phyloP scores from a whole-genome alignment of 2,329 filamentous ascomycete species.

The Aureobasidium sp. region DNA sequence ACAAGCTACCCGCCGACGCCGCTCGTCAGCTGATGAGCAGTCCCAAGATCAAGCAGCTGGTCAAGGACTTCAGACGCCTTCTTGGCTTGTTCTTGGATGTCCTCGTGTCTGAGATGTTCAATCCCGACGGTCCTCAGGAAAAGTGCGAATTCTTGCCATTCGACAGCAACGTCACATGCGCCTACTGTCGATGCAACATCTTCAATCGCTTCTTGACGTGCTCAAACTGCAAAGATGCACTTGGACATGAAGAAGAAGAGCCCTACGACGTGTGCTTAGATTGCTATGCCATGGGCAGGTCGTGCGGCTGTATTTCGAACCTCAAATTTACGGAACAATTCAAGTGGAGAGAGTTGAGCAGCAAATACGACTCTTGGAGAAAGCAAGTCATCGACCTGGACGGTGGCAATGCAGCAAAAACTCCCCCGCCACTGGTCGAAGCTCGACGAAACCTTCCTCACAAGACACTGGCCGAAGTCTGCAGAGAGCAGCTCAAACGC shows the following conservation, averaged over 20 bases:
- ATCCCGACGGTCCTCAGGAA: slow-evolving; percentile 53
- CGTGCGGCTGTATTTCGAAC: slow-evolving; percentile 79
- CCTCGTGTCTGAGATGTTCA: slow-evolving; percentile 80
- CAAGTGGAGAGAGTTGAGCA: slow-evolving; percentile 68
- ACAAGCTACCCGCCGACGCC: slow-evolving; percentile 31
- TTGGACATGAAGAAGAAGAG: slow-evolving; percentile 64
- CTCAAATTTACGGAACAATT: slow-evolving; percentile 92
- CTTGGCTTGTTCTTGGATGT: slow-evolving; percentile 73
- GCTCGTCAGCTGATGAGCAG: slow-evolving; percentile 29
- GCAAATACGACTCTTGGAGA: slow-evolving; percentile 78
- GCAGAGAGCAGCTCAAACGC: slow-evolving; percentile 74
- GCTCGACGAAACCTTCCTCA: slow-evolving; percentile 61
- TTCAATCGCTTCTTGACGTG: slow-evolving; percentile 97
- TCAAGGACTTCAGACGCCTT: slow-evolving; percentile 73
- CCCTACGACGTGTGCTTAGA: slow-evolving; percentile 98
- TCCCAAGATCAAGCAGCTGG: slow-evolving; percentile 60
- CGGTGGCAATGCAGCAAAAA: slow-evolving; percentile 56
- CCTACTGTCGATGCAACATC: slow-evolving; percentile 91
- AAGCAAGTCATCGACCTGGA: slow-evolving; percentile 68
- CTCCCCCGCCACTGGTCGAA: slow-evolving; percentile 63
- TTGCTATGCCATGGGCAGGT: slow-evolving; percentile 94
- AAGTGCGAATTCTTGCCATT: slow-evolving; percentile 72
- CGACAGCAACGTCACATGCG: slow-evolving; percentile 88
- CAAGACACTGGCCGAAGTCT: slow-evolving; percentile 85
- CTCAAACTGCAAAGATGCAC: slow-evolving; percentile 66